A percentile compares a stretch with the other conserved stretches of the same genome.
These are phyloP conservation scores for Didymella pinodella DNA, from an alignment of 2,329 filamentous ascomycete species.

Conservation along the genomic window DNA sequence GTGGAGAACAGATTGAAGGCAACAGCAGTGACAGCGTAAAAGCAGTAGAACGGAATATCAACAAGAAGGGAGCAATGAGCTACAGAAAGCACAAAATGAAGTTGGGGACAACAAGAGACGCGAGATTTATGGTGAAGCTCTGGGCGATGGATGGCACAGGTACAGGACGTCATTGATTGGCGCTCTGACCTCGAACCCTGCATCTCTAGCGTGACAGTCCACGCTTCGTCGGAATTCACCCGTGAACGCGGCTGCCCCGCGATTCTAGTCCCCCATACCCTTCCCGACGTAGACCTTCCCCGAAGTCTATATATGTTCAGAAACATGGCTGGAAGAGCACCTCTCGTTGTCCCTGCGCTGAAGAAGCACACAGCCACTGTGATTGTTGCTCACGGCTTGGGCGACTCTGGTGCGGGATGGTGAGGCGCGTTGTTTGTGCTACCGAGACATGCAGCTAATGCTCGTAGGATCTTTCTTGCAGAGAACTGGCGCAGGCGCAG, in stretches of 20 bases:
- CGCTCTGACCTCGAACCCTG: slow-evolving; percentile 36
- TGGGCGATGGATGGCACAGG: slow-evolving; percentile 31
- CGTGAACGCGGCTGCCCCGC: slow-evolving; percentile 25
- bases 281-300: slow-evolving; percentile 2
- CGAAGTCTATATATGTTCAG: slow-evolving; percentile 14
- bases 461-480: slow-evolving; percentile 72
- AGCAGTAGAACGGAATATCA: not conserved
- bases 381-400: slow-evolving; percentile 92
- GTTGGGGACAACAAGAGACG: not conserved
- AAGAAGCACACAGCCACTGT: slow-evolving; percentile 91
- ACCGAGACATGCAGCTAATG: slow-evolving; percentile 27
- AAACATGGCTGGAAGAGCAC: slow-evolving; percentile 52
- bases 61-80: not conserved
- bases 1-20: slow-evolving; percentile 25
- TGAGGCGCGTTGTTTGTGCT: slow-evolving; percentile 43
- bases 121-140: slow-evolving; percentile 16
- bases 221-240: slow-evolving; percentile 15
- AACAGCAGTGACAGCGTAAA: slow-evolving; percentile 3
- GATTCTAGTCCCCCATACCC: slow-evolving; percentile 17
- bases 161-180: slow-evolving; percentile 45
- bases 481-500: slow-evolving; percentile 84
- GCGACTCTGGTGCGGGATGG: slow-evolving; percentile 82
- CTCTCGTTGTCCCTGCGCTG: slow-evolving; percentile 77
- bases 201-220: slow-evolving; percentile 31
- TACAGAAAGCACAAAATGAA: not conserved